Percentiles rank a stretch among this genome's conserved stretches.
phyloP scores from a whole-genome alignment of 306 rosid genomes.

The Elaeagnus macrophylla region DNA sequence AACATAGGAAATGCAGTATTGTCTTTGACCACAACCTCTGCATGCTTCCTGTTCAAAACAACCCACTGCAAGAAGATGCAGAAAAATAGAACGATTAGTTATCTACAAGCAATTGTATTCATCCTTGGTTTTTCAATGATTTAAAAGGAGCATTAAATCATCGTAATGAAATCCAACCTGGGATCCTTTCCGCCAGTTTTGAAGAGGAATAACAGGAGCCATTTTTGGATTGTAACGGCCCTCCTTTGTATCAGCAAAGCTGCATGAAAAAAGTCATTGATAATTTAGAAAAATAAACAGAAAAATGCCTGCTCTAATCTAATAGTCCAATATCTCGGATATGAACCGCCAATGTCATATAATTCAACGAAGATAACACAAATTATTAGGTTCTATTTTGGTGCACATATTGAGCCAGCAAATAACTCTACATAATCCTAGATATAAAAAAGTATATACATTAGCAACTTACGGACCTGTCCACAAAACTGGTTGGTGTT shows the following conservation, averaged over 20 bases:
- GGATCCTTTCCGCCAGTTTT: constrained; percentile 96
- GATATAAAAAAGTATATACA: not conserved
- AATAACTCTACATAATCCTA: not conserved
- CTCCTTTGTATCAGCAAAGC: constrained; percentile 92
- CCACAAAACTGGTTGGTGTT: constrained; percentile 79
- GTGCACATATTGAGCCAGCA: not conserved
- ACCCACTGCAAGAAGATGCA: constrained; percentile 59
- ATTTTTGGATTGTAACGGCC: constrained; percentile 96
- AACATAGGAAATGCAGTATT: constrained; percentile 67
- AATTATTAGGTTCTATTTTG: no score
- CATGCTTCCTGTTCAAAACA: constrained; percentile 88
- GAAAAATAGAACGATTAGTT: constrained; percentile 21
- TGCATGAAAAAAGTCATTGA: constrained; percentile 26
- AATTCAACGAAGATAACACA: no score
- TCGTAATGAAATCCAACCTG: constrained; percentile 44
- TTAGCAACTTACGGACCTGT: constrained; percentile 50
- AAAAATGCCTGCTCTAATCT: not conserved
- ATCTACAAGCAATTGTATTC: constrained; percentile 2
- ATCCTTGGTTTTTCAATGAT: no score
- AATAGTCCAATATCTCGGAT: not conserved
- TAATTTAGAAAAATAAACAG: not conserved
- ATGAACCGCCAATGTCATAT: no score
- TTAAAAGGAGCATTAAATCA: constrained; percentile 1
- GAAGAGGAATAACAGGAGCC: constrained; percentile 77
- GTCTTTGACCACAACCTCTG: constrained; percentile 71